phyloP scores from a whole-genome alignment of 169 alveolate genomes.

The Cryptosporidium ryanae region DNA sequence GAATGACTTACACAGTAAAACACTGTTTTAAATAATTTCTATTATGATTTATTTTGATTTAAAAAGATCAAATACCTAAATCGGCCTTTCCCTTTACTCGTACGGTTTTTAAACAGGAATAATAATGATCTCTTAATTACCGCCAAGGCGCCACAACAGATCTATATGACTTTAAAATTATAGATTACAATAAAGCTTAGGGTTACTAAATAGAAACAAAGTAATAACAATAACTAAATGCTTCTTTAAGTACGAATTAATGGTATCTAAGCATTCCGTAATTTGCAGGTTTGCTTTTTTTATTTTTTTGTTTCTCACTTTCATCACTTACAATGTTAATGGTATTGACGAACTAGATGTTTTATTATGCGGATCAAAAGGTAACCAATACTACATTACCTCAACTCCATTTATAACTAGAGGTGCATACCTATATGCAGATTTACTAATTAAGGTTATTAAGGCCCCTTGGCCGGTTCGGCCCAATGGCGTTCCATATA shows the following conservation, averaged over 20 bases:
- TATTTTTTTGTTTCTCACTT: background rate
- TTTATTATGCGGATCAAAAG: slow-evolving; percentile 48
- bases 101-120: background rate
- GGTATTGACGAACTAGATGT: slow-evolving; percentile 59
- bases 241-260: slow-evolving; percentile 39
- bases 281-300: slow-evolving; percentile 39
- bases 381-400: slow-evolving; percentile 41
- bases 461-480: slow-evolving; percentile 55
- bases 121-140: slow-evolving; percentile 48
- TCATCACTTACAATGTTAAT: slow-evolving; percentile 11
- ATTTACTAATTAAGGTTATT: slow-evolving; percentile 41
- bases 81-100: too few relatives aligned
- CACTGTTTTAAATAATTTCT: too few relatives aligned
- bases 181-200: slow-evolving; percentile 4
- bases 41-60: too few relatives aligned
- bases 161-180: slow-evolving; percentile 43
- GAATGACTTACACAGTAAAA: too few relatives aligned
- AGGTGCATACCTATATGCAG: slow-evolving; percentile 73
- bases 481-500: slow-evolving; percentile 26
- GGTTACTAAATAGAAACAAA: background rate
- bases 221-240: slow-evolving; percentile 15
- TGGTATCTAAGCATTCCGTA: slow-evolving; percentile 6
- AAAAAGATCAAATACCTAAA: too few relatives aligned
- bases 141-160: slow-evolving; percentile 67
- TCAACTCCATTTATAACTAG: slow-evolving; percentile 54